Evolutionary conservation across 495 filamentous ascomycete genomes (phyloP).

Genomic region (Talaromyces proteolyticus): DNA sequence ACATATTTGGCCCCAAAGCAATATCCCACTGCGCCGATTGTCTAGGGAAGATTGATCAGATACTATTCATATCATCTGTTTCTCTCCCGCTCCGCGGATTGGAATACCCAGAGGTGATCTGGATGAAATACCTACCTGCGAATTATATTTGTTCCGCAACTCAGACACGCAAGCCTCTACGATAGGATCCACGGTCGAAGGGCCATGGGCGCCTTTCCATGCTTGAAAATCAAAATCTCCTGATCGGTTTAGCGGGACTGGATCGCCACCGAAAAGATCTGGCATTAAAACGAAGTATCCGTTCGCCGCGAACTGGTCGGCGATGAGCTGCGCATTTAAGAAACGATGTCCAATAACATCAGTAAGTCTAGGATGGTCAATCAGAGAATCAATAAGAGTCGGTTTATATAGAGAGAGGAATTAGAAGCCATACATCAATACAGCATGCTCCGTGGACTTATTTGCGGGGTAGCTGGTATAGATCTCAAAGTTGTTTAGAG

Average conservation of each 20-base stretch:
- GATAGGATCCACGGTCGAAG: constrained; percentile 56
- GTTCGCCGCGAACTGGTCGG: constrained; percentile 76
- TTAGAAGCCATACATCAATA: not conserved
- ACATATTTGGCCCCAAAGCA: constrained; percentile 45
- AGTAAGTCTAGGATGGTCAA: not conserved
- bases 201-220: constrained; percentile 59
- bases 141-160: constrained; percentile 3
- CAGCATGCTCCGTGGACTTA: constrained; percentile 17
- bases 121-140: not conserved
- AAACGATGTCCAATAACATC: constrained; percentile 24
- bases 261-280: constrained; percentile 73
- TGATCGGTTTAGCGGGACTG: constrained; percentile 27
- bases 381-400: not conserved
- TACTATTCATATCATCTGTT: not conserved
- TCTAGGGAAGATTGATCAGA: not conserved
- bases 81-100: too few relatives aligned
- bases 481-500: constrained; percentile 8
- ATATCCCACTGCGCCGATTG: constrained; percentile 52
- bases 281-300: constrained; percentile 74
- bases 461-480: constrained; percentile 22
- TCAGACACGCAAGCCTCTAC: constrained; percentile 31
- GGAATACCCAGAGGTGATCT: not conserved
- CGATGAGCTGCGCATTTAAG: constrained; percentile 73
- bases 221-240: constrained; percentile 49
- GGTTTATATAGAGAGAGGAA: too few relatives aligned